Base-by-base conservation (phyloP, 2,329 filamentous ascomycete species). In the Metarhizium rileyi region DNA sequence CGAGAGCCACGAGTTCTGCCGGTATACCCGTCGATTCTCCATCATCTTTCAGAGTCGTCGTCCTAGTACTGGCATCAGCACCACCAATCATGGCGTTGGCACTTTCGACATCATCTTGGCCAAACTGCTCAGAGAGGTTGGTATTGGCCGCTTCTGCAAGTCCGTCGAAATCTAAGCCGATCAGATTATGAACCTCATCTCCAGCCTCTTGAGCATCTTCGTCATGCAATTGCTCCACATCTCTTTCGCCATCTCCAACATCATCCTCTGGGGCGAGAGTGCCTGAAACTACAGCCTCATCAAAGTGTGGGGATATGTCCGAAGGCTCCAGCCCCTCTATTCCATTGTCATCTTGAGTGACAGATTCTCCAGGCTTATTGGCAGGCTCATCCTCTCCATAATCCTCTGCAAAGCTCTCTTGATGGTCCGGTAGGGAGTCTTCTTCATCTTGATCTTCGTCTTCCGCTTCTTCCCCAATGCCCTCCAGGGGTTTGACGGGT, bases 21-120 rank as follows among this genome's bases (percentile, higher is more conserved):
- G 40, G 33, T 12, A 27, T 47, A 23, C 28, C 30, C 49, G 23
- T 61, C 66, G 62, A 63, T 54, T 65, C 61, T 51, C 64, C 63
- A 50, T 64, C 64, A 57, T 65, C 66, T 50, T 56, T 46, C 16
- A 45, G 8, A 12, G 45, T 44, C 27, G 41, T 36, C 8, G 46
- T 52, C 23, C 26, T 48, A 9, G 48, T 50, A 20, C 42, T 50
- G 7, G 23, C 46, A 38, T 49, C 49, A 14, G 44, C 27, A 16
- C 23, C 41, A 10, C 12, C 38, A 18, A 42, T 30, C 4, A 23
- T 23, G 14, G 33, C 47, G 26, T 14, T 40, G 33, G n/a, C 20
- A 12, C 48, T 33, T 4, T 47, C 44, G n/a, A 41, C 10, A 25
- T 57, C 20, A 14, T 43, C 40, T 41, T 46, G 44, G 23, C 57